These are phyloP conservation scores for Paxillus involutus DNA, from an alignment of 768 basidiomycete species.

Conservation along the genomic window DNA sequence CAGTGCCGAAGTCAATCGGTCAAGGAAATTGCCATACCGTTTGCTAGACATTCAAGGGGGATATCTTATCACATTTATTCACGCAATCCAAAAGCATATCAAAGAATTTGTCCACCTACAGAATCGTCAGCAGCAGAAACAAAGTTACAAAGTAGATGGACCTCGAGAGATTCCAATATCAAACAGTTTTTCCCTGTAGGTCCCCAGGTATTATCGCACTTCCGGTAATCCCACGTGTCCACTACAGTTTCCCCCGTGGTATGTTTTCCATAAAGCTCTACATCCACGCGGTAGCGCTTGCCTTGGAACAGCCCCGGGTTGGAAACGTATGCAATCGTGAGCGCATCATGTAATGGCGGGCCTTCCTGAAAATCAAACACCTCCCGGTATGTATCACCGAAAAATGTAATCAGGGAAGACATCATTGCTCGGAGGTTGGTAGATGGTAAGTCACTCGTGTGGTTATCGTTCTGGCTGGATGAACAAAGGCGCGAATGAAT, in stretches of 20 bases:
- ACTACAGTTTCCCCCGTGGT: slow-evolving; percentile 79
- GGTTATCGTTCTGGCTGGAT: slow-evolving; percentile 30
- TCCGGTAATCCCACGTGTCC: slow-evolving; percentile 66
- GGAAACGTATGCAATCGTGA: slow-evolving; percentile 77
- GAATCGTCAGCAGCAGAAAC: slow-evolving; percentile 1
- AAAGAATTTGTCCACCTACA: slow-evolving; percentile 65
- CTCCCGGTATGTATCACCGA: slow-evolving; percentile 67
- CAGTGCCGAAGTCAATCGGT: neutral
- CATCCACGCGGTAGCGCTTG: slow-evolving; percentile 74
- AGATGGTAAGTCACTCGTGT: slow-evolving; percentile 16
- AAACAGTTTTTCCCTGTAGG: slow-evolving; percentile 71
- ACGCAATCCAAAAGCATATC: slow-evolving; percentile 62
- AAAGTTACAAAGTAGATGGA: slow-evolving; percentile 27
- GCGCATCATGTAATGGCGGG: slow-evolving; percentile 85
- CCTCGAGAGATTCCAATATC: slow-evolving; percentile 67
- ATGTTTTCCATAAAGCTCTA: slow-evolving; percentile 69
- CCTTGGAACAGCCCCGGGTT: slow-evolving; percentile 63
- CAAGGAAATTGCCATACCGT: neutral
- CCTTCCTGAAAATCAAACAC: slow-evolving; percentile 84
- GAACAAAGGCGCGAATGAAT: slow-evolving; percentile 57
- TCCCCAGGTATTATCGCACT: slow-evolving; percentile 71
- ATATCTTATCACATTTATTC: slow-evolving; percentile 53
- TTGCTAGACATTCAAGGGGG: slow-evolving; percentile 52
- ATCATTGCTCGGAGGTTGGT: slow-evolving; percentile 67
- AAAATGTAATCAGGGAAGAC: slow-evolving; percentile 73